phyloP scores from a whole-genome alignment of 1,284 basidiomycete genomes.

The Apiotrichum laibachii region DNA sequence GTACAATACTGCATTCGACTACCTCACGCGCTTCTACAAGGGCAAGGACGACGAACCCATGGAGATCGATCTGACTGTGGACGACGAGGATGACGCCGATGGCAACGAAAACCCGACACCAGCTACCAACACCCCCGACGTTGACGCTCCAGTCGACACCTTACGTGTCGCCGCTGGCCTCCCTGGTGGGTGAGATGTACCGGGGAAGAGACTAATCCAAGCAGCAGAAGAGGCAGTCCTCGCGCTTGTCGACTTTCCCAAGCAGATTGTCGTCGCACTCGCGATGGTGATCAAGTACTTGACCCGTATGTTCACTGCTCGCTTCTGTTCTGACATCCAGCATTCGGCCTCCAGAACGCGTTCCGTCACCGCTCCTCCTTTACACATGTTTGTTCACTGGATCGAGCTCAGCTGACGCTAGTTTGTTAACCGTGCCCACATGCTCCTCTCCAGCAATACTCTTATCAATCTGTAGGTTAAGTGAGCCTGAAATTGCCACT shows the following conservation, averaged over 20 bases:
- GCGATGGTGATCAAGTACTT: conserved; percentile 76
- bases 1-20: conserved; percentile 71
- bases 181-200: conserved; percentile 21
- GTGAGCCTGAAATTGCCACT: conserved; percentile 11
- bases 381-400: conserved; percentile 50
- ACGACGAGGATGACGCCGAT: conserved; percentile 19
- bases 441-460: conserved; percentile 87
- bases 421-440: conserved; percentile 75
- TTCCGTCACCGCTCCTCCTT: conserved; percentile 75
- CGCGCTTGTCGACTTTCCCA: conserved; percentile 68
- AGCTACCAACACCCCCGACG: neutral
- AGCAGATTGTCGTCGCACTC: conserved; percentile 61
- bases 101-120: neutral
- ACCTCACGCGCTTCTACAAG: conserved; percentile 68
- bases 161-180: conserved; percentile 28
- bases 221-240: conserved; percentile 40
- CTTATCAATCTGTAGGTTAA: conserved; percentile 67
- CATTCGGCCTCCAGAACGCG: conserved; percentile 72
- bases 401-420: conserved; percentile 18
- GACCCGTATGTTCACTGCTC: conserved; percentile 42
- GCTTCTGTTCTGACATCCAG: conserved; percentile 25
- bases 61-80: conserved; percentile 33
- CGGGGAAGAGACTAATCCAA: neutral
- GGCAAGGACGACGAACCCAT: conserved; percentile 18
- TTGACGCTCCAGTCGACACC: neutral